Base-by-base conservation (phyloP, 495 filamentous ascomycete species). In the Aspergillus homomorphus region DNA sequence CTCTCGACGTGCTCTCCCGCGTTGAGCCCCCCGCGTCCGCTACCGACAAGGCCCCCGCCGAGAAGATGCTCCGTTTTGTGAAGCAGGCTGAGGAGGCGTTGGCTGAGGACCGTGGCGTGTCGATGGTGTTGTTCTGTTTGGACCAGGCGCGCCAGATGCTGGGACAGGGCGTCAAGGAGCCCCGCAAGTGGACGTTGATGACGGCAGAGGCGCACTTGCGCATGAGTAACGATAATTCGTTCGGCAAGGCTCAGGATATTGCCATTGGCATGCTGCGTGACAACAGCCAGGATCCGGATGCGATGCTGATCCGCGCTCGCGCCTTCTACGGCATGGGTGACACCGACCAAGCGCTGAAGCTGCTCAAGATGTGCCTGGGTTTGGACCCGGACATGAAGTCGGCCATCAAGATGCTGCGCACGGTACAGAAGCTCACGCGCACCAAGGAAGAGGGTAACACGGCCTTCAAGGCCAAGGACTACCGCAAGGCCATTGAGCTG, bases 361-460 rank as follows among this genome's bases (percentile, higher is more conserved):
- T 95, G 73, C 92, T 98, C 76, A 84, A 89, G 62, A 87, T 94
- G 73, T 95, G 94, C 21, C 73, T 96, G 43, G 87, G 80, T 70
- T 91, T 92, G 69, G 95, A 98, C 69, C 94, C 95, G 28, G 94
- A 98, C 69, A 91, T 87, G 75, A 90, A 84, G 71, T 84, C 86
- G 59, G 92, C 89, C 1, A 81, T 93, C 48, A 92, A 89, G 71
- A 89, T 90, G 69, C 80, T 96, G 55, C 80, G 89, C 48, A 89
- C 87, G 71, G 90, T 95, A 44, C 89, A 92, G 75, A 92, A 91
- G 72, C 79, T 98, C n/a, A 89, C 92, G 61, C 82, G 87, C 41
- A 92, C 91, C 80, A 98, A 98, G 80, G 88, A 92, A 58, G 91
- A 96, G 57, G 94, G 95, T 33, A 98, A 98, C 68, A 73, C 71